These are phyloP conservation scores for Ogataea saltuana DNA, from an alignment of 805 yeast genomes.

Conservation along the genomic window DNA sequence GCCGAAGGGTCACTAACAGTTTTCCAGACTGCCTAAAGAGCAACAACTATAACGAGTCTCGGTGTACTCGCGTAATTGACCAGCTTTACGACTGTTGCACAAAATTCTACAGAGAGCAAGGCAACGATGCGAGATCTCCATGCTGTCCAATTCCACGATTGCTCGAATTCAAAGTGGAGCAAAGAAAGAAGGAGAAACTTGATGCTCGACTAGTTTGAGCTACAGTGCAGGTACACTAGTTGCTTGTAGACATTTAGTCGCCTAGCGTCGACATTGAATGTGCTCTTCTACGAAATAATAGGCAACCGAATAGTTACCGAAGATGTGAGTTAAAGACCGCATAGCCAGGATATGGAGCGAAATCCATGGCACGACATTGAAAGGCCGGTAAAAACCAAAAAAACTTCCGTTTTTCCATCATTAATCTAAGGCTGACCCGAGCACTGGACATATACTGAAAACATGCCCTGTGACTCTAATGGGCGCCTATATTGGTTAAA, in stretches of 20 bases:
- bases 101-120: slow-evolving; percentile 59
- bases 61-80: slow-evolving; percentile 70
- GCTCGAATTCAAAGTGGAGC: slow-evolving; percentile 63
- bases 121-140: slow-evolving; percentile 58
- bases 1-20: slow-evolving; percentile 1
- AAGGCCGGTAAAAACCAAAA: slow-evolving; percentile 49
- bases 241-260: background rate
- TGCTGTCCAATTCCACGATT: slow-evolving; percentile 78
- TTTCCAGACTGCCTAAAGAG: slow-evolving; percentile 59
- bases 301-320: background rate
- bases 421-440: slow-evolving; percentile 90
- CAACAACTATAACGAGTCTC: slow-evolving; percentile 68
- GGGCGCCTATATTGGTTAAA: slow-evolving; percentile 68
- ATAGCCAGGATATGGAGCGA: slow-evolving; percentile 46
- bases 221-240: background rate
- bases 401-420: slow-evolving; percentile 24
- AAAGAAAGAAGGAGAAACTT: slow-evolving; percentile 53
- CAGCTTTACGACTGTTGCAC: slow-evolving; percentile 74
- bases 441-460: slow-evolving; percentile 66
- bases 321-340: slow-evolving; percentile 77
- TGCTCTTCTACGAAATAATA: too few relatives aligned
- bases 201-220: slow-evolving; percentile 52
- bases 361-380: slow-evolving; percentile 53
- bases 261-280: background rate
- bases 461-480: slow-evolving; percentile 68